Base-by-base conservation (phyloP, 768 basidiomycete genomes). In the Suillus decipiens region DNA sequence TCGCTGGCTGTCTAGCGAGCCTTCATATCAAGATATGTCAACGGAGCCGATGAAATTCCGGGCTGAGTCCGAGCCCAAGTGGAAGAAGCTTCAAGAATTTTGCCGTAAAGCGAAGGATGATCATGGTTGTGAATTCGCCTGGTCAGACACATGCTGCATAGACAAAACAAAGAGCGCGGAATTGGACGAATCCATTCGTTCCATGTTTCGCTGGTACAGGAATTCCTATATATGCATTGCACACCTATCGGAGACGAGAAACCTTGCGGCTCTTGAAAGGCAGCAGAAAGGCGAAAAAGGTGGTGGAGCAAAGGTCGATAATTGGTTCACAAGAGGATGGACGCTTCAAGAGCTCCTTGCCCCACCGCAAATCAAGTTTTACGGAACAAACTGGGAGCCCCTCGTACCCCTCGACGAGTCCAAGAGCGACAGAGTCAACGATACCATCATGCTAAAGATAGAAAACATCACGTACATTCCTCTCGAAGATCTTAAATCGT, bases 201-300 rank as follows among this genome's bases (percentile, higher is more conserved):
- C 68, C 4, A 69, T 69, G 68, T 69, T 66, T 54, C 50, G 47
- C 19, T 69, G 68, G 68, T 69, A 69, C 59, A 55, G 62, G 12
- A 62, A 66, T 45, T 58, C 68, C 6, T 11, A 66, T 5, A 45
- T 66, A 33, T 69, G 68, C 54, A 55, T 66, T 37, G 67, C 54
- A 5, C 61, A 68, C 59, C 45, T 69, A 11, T 59, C 58, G n/a
- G 61, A 61, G 36, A 43, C 57, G n/a, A 41, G 10, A 62, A 31
- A 33, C 14, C 37, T 57, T 34, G 60, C n/a, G 22, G 60, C 11
- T 41, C 59, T 37, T 64, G 45, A 37, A 28, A 56, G 22, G 39
- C 39, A 39, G 24, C 17, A 41, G 39, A 4, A 11, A 28, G 14
- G 15, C 8, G 36, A 54, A 36, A 28, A 8, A 4, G 33, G 22